phyloP scores from a whole-genome alignment of 352 stramenopile species.

The Nothophytophthora sp. region DNA sequence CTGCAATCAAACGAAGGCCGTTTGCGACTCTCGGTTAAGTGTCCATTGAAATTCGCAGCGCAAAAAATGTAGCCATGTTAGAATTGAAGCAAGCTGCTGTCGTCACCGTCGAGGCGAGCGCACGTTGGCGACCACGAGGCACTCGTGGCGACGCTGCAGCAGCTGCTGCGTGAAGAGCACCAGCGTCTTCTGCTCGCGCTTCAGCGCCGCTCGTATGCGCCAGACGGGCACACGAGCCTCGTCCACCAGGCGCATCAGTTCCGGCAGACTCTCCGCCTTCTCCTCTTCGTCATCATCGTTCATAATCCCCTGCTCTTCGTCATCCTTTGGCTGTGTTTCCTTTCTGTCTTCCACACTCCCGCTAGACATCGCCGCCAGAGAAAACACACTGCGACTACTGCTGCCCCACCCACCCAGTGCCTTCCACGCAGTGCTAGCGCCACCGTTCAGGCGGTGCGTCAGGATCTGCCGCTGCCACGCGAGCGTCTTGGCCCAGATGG shows the following conservation, averaged over 20 bases:
- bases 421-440: conserved; percentile 15
- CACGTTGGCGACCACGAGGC: conserved; percentile 25
- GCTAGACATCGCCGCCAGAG: no score
- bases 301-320: no score
- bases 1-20: no score
- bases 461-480: conserved; percentile 25
- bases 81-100: no score
- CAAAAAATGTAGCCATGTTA: no score
- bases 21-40: no score
- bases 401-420: background rate
- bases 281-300: conserved; percentile 18
- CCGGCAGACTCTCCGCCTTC: conserved; percentile 25
- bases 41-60: no score
- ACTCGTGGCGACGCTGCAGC: conserved; percentile 51
- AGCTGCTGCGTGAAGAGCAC: conserved; percentile 51
- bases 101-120: no score
- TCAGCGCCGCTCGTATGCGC: conserved; percentile 33
- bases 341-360: no score
- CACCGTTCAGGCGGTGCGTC: conserved; percentile 14
- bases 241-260: conserved; percentile 19
- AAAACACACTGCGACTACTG: background rate
- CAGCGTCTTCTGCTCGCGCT: conserved; percentile 38
- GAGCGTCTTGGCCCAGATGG: conserved; percentile 15
- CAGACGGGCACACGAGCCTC: conserved; percentile 41
- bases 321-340: background rate